Evolutionary conservation across 179 eudicot genomes (phyloP).

Genomic region (Sideroxylon spinosum): DNA sequence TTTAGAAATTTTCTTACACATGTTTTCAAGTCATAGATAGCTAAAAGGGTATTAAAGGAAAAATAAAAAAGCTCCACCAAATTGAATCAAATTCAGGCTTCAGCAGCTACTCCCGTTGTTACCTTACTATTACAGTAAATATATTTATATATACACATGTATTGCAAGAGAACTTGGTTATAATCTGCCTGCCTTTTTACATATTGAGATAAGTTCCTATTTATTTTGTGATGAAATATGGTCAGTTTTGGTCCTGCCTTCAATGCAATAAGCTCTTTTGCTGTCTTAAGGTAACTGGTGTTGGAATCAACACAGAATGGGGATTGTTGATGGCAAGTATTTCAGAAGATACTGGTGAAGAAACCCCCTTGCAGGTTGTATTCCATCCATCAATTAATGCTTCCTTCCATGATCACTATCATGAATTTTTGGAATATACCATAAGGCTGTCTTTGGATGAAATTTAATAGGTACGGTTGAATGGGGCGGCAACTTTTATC

Average conservation of each 20-base stretch:
- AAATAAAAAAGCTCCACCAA: too few relatives aligned
- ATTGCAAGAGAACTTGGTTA: neutral
- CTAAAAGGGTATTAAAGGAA: too few relatives aligned
- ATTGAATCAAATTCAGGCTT: too few relatives aligned
- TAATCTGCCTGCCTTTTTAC: neutral
- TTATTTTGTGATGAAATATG: neutral
- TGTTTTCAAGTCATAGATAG: too few relatives aligned
- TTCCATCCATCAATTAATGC: constrained; percentile 6
- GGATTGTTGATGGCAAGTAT: constrained; percentile 92
- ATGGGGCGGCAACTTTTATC: constrained; percentile 84
- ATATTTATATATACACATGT: neutral
- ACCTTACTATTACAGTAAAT: neutral
- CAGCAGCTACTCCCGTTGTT: too few relatives aligned
- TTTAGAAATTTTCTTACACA: too few relatives aligned
- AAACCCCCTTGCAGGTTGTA: constrained; percentile 85
- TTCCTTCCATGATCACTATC: constrained; percentile 11
- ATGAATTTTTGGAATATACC: neutral
- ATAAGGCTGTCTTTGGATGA: constrained; percentile 6
- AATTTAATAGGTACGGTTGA: constrained; percentile 65
- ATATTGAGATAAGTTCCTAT: neutral
- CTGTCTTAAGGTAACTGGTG: constrained; percentile 67
- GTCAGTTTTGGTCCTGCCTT: neutral
- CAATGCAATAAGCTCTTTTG: neutral
- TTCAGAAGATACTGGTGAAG: constrained; percentile 87
- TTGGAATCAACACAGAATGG: constrained; percentile 92